phyloP scores from a whole-genome alignment of 164 flowering plant species.

The Tinospora cordifolia region DNA sequence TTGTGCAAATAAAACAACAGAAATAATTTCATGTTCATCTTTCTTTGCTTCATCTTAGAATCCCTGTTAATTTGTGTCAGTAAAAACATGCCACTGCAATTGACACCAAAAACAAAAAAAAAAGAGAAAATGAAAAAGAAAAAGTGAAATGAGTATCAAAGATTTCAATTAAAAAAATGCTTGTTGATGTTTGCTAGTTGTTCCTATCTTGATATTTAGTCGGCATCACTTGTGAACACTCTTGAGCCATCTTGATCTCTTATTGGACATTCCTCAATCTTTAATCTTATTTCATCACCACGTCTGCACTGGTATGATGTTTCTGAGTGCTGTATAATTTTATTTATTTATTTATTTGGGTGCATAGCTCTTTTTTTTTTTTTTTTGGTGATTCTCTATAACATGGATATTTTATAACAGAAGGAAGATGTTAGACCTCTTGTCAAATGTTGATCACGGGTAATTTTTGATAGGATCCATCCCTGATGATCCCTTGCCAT shows the following conservation, averaged over 20 bases:
- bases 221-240: no score
- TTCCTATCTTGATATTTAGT: neutral
- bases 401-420: neutral
- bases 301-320: neutral
- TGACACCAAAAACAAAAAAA: neutral
- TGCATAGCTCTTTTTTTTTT: no score
- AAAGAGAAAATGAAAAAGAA: neutral
- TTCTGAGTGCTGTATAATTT: no score
- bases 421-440: neutral
- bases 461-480: neutral
- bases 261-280: neutral
- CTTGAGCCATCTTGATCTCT: no score
- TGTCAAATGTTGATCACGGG: neutral
- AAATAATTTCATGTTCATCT: neutral
- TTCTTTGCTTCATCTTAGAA: neutral
- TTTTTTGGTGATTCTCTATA: neutral
- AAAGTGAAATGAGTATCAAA: neutral
- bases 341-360: no score
- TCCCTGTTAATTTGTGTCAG: no score
- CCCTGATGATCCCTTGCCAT: neutral
- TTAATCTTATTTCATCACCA: neutral
- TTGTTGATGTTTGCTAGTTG: neutral
- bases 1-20: neutral
- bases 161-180: no score
- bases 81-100: neutral